A percentile compares a stretch with the other conserved stretches of the same genome.
These are phyloP conservation scores for Codiaeum variegatum DNA, from an alignment of 441 rosid species.

Conservation along the genomic window DNA sequence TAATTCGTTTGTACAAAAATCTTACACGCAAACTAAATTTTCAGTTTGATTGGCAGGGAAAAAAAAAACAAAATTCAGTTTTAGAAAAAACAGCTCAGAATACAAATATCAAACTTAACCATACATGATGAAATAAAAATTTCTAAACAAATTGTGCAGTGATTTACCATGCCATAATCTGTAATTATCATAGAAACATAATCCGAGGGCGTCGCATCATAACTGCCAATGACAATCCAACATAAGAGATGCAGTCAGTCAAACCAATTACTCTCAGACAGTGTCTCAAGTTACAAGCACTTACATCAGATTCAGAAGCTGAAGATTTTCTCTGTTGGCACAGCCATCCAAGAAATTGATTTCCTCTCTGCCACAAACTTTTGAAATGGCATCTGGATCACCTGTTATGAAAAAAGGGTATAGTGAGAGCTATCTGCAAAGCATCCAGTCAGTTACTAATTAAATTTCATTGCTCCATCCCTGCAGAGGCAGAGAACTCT, in stretches of 20 bases:
- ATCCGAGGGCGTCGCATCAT: slow-evolving; percentile 82
- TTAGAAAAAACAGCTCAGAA: background rate
- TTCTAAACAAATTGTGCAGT: background rate
- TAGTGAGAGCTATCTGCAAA: slow-evolving; percentile 12
- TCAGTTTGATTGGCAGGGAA: too few species aligned
- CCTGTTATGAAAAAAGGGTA: slow-evolving; percentile 44
- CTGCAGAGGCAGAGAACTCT: too few species aligned
- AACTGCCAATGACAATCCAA: slow-evolving; percentile 43
- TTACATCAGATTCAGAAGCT: slow-evolving; percentile 71
- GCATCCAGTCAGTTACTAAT: background rate
- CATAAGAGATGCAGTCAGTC: slow-evolving; percentile 13
- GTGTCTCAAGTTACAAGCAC: slow-evolving; percentile 19
- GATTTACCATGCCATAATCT: slow-evolving; percentile 90
- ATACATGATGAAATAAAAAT: background rate
- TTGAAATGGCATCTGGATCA: slow-evolving; percentile 79
- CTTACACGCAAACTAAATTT: background rate
- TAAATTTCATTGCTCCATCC: background rate
- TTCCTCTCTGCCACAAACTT: slow-evolving; percentile 61
- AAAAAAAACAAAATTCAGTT: background rate
- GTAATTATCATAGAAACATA: slow-evolving; percentile 83
- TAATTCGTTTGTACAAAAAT: background rate
- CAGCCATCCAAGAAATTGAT: slow-evolving; percentile 53
- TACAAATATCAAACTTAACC: background rate
- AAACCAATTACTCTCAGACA: slow-evolving; percentile 12
- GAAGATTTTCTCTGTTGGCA: slow-evolving; percentile 53